A percentile compares a stretch with the other conserved stretches of the same genome.
Conservation (phyloP, 192 early-diverging fungal genomes). For the Coemansia sp. region DNA sequence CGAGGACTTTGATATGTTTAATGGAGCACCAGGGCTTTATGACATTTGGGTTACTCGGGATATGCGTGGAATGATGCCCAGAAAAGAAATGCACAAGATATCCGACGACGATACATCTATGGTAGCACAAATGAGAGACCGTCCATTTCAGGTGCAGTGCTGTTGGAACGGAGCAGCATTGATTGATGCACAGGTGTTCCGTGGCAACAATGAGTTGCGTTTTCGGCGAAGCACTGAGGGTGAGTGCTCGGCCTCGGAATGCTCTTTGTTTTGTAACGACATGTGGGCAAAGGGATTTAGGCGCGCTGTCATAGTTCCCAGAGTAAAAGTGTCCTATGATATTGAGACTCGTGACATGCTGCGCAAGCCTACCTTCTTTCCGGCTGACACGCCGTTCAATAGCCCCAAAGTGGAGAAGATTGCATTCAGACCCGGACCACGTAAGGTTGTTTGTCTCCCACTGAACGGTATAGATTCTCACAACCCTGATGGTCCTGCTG, state of each 20-base stretch:
- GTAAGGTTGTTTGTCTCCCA: constrained; percentile 34
- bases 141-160: constrained; percentile 55
- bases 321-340: constrained; percentile 51
- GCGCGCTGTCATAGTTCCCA: constrained; percentile 44
- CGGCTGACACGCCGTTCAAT: constrained; percentile 23
- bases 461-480: constrained; percentile 19
- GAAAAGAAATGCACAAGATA: constrained; percentile 28
- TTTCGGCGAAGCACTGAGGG: constrained; percentile 22
- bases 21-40: constrained; percentile 41
- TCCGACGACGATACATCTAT: constrained; percentile 31
- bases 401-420: constrained; percentile 1
- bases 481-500: constrained; percentile 31
- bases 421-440: constrained; percentile 24
- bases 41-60: constrained; percentile 57
- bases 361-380: constrained; percentile 16
- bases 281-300: constrained; percentile 35
- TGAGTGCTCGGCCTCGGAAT: constrained; percentile 58
- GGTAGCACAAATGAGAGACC: constrained; percentile 23
- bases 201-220: constrained; percentile 9
- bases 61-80: constrained; percentile 39
- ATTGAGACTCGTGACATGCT: constrained; percentile 28
- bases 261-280: constrained; percentile 57
- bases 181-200: constrained; percentile 43
- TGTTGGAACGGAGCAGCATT: constrained; percentile 57
- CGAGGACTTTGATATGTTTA: constrained; percentile 43